phyloP scores from a whole-genome alignment of 768 basidiomycete genomes.

The Suillus brevipes region DNA sequence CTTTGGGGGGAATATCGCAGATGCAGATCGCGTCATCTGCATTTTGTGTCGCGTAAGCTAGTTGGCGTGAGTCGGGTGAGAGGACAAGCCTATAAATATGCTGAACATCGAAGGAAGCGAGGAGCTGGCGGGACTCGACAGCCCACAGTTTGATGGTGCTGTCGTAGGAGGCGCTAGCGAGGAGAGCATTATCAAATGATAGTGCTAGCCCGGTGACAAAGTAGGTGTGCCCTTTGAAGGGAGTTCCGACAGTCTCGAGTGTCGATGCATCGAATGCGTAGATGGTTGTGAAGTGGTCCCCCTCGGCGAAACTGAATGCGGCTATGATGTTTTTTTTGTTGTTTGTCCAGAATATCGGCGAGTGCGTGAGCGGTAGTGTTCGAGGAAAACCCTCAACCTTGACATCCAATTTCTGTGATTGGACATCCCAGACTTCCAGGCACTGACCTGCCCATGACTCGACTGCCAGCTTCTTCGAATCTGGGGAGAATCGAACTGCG shows the following conservation, averaged over 20 bases:
- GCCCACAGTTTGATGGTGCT: background rate
- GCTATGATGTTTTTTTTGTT: background rate
- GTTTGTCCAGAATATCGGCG: background rate
- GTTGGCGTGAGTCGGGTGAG: too few relatives aligned
- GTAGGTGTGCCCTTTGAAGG: too few relatives aligned
- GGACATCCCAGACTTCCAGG: background rate
- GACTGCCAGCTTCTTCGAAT: background rate
- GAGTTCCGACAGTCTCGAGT: too few relatives aligned
- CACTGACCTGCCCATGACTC: background rate
- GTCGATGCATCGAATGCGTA: background rate
- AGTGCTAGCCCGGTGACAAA: too few relatives aligned
- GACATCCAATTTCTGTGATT: background rate
- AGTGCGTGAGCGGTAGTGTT: too few relatives aligned
- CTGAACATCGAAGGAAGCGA: background rate
- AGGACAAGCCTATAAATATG: constrained; percentile 5
- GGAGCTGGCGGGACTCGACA: background rate
- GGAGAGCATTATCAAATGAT: too few relatives aligned
- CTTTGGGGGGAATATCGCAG: background rate
- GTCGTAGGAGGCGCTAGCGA: too few relatives aligned
- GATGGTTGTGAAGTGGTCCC: background rate
- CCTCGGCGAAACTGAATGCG: background rate
- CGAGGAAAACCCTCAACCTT: too few relatives aligned
- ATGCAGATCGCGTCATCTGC: background rate
- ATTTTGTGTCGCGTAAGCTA: too few relatives aligned
- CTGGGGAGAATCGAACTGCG: background rate